phyloP scores from a whole-genome alignment of 2,329 filamentous ascomycete species.

The Monosporascus sp. region DNA sequence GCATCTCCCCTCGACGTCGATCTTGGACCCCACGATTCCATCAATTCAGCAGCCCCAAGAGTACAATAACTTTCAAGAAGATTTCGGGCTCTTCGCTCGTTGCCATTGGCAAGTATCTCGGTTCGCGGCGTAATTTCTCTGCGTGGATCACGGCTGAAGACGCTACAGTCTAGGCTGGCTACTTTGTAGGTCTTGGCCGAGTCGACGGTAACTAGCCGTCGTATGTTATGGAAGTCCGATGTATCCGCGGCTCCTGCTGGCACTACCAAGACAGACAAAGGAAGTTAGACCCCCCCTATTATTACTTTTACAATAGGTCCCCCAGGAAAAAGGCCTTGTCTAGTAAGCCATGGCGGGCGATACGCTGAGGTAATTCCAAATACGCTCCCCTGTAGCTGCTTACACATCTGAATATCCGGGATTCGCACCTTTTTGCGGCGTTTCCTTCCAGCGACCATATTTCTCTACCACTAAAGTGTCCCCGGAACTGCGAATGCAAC shows the following conservation, averaged over 20 bases:
- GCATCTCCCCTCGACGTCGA: too few species aligned
- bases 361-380: not conserved
- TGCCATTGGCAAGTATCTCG: too few species aligned
- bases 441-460: too few species aligned
- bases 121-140: too few species aligned
- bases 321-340: not conserved
- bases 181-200: not conserved
- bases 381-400: not conserved
- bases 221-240: not conserved
- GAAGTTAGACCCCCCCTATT: not conserved
- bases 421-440: not conserved
- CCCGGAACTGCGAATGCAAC: too few species aligned
- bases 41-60: not conserved
- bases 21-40: too few species aligned
- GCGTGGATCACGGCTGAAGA: not conserved
- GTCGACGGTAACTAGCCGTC: not conserved
- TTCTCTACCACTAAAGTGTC: too few species aligned
- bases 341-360: not conserved
- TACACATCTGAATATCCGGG: not conserved
- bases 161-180: not conserved
- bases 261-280: not conserved
- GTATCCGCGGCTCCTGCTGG: not conserved
- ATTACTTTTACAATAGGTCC: not conserved
- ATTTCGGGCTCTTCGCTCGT: too few species aligned
- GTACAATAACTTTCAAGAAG: not conserved